Evolutionary conservation across 1,139 yeast genomes (phyloP).

Genomic region (Saccharomyces hybrid): DNA sequence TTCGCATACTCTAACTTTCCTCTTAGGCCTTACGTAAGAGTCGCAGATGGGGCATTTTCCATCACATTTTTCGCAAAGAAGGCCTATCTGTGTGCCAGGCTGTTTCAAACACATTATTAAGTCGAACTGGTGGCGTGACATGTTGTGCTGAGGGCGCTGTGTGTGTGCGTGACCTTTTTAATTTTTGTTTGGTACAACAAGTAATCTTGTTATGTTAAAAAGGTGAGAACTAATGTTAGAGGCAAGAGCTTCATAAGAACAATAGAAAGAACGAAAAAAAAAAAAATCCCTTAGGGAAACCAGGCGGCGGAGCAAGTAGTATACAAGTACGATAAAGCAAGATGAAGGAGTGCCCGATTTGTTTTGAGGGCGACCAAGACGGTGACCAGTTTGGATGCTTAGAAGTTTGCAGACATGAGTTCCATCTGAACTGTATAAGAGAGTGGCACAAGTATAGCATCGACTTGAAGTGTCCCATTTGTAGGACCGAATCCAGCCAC

Average conservation of each 20-base stretch:
- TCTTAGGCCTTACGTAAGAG: constrained; percentile 69
- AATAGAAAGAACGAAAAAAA: background rate
- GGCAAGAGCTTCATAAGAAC: background rate
- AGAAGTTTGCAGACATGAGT: constrained; percentile 25
- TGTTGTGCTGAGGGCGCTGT: constrained; percentile 22
- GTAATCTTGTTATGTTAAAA: background rate
- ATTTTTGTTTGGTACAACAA: background rate
- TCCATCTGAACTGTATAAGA: constrained; percentile 26
- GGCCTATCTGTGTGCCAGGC: constrained; percentile 68
- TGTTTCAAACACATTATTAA: constrained; percentile 78
- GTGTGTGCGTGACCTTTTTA: background rate
- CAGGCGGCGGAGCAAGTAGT: background rate
- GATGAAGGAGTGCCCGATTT: constrained; percentile 33
- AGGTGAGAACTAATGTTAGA: background rate
- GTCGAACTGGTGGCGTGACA: constrained; percentile 91
- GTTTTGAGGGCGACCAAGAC: constrained; percentile 23
- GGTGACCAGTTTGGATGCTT: constrained; percentile 17
- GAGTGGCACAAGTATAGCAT: constrained; percentile 26
- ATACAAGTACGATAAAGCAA: background rate
- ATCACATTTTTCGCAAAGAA: constrained; percentile 77
- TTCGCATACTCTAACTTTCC: constrained; percentile 70
- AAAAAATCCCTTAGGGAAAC: background rate
- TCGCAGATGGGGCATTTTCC: constrained; percentile 91
- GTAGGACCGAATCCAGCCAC: constrained; percentile 18
- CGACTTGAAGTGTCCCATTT: constrained; percentile 26